phyloP scores from a whole-genome alignment of 495 filamentous ascomycete genomes.

The Podospora anserina region DNA sequence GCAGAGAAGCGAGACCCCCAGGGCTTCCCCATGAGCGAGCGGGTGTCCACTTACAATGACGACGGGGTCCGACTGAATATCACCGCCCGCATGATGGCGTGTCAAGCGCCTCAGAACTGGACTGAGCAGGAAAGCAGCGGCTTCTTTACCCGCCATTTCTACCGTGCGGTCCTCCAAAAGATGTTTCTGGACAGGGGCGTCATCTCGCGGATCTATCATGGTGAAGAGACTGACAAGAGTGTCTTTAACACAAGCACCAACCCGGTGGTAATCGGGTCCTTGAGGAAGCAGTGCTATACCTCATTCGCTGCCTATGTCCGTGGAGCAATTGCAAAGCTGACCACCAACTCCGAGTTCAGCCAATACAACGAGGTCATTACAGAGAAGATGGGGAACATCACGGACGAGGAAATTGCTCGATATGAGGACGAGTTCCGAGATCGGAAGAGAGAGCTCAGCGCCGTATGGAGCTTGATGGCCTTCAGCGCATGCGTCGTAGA shows the following conservation, averaged over 20 bases:
- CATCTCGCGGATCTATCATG: constrained; percentile 55
- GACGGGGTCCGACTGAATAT: constrained; percentile 83
- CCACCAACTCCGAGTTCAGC: constrained; percentile 52
- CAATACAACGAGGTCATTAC: constrained; percentile 54
- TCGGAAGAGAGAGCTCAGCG: constrained; percentile 77
- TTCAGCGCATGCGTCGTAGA: constrained; percentile 88
- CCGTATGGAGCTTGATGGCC: constrained; percentile 92
- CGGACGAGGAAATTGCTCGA: constrained; percentile 65
- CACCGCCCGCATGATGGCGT: constrained; percentile 93
- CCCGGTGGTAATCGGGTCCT: constrained; percentile 79
- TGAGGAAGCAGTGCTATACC: constrained; percentile 75
- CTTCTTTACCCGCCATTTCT: constrained; percentile 94
- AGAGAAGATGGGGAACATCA: constrained; percentile 59
- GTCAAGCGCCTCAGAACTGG: constrained; percentile 94
- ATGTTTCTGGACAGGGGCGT: constrained; percentile 82
- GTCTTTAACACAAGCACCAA: constrained; percentile 57
- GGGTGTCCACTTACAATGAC: constrained; percentile 58
- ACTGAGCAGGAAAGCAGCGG: constrained; percentile 69
- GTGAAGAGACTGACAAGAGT: constrained; percentile 38
- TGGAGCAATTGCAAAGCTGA: constrained; percentile 74
- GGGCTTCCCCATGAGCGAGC: constrained; percentile 88
- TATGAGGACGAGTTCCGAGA: constrained; percentile 63
- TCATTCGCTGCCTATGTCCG: constrained; percentile 74
- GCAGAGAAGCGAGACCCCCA: constrained; percentile 71
- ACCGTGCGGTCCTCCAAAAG: constrained; percentile 82